phyloP scores from a whole-genome alignment of 2,329 filamentous ascomycete species.

The Neofusicoccum kwambonambiense region DNA sequence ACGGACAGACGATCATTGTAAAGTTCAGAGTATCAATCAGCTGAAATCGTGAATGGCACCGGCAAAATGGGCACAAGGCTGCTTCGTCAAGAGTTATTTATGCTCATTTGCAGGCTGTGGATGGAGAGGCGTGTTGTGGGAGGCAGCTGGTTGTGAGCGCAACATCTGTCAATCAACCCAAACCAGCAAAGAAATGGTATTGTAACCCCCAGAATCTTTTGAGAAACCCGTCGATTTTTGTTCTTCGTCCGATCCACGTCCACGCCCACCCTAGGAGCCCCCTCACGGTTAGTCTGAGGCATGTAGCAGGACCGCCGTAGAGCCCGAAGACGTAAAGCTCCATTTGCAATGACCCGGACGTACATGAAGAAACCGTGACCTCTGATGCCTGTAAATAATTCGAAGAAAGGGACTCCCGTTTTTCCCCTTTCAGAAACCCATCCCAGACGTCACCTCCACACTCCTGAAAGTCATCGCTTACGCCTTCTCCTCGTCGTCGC shows the following conservation, averaged over 20 bases:
- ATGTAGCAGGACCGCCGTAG: slow-evolving; percentile 10
- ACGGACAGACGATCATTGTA: background rate
- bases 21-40: background rate
- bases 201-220: slow-evolving; percentile 2
- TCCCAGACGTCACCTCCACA: slow-evolving; percentile 40
- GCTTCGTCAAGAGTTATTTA: too few species aligned
- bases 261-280: slow-evolving; percentile 5
- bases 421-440: slow-evolving; percentile 40
- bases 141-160: background rate
- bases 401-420: slow-evolving; percentile 37
- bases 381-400: slow-evolving; percentile 37
- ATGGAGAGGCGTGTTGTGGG: background rate
- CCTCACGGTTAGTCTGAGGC: slow-evolving; percentile 6
- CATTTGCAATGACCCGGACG: slow-evolving; percentile 40
- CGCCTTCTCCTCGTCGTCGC: slow-evolving; percentile 58
- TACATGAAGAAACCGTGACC: slow-evolving; percentile 44
- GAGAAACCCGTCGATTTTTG: slow-evolving; percentile 10
- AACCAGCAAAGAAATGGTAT: slow-evolving; percentile 15
- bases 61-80: background rate
- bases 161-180: background rate
- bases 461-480: slow-evolving; percentile 25
- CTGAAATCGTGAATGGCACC: background rate
- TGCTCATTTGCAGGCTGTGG: too few species aligned
- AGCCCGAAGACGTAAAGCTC: slow-evolving; percentile 17
- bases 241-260: slow-evolving; percentile 1